Percentiles rank a stretch among this genome's conserved stretches.
Conservation (phyloP, 768 basidiomycete genomes). For the Coprinopsis sp. region DNA sequence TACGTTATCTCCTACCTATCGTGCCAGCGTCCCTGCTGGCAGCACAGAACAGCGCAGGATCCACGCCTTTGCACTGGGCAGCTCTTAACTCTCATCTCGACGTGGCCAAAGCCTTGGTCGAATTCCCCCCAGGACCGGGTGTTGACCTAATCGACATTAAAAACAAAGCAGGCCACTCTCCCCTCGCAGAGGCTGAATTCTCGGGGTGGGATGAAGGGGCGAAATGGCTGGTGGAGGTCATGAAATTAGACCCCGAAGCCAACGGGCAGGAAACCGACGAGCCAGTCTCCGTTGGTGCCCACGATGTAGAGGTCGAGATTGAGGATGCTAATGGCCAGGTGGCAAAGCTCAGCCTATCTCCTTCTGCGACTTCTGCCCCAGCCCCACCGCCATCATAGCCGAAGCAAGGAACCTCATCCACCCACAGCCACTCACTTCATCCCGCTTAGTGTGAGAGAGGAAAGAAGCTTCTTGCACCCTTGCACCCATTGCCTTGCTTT, state of each 20-base stretch:
- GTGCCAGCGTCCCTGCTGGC: slow-evolving; percentile 51
- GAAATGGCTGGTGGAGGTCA: slow-evolving; percentile 75
- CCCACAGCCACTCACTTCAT: too few relatives aligned
- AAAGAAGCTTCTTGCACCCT: too few relatives aligned
- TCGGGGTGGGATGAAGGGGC: slow-evolving; percentile 83
- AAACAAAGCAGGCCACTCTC: slow-evolving; percentile 66
- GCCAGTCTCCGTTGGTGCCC: slow-evolving; percentile 34
- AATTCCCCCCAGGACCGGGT: slow-evolving; percentile 54
- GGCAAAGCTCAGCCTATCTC: slow-evolving; percentile 59
- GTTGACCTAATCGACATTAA: slow-evolving; percentile 69
- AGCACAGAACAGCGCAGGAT: slow-evolving; percentile 63
- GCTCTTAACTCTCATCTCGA: slow-evolving; percentile 75
- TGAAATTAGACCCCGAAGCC: slow-evolving; percentile 58
- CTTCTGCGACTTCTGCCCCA: slow-evolving; percentile 10
- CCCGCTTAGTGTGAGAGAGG: too few relatives aligned
- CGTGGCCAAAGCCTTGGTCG: slow-evolving; percentile 55
- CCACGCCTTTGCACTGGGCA: slow-evolving; percentile 91
- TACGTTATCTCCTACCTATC: slow-evolving; percentile 68
- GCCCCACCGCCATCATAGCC: not conserved
- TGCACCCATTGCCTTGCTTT: too few relatives aligned
- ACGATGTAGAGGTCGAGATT: slow-evolving; percentile 62
- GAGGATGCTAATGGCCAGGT: slow-evolving; percentile 67
- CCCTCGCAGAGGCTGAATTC: slow-evolving; percentile 78
- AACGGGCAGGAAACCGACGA: slow-evolving; percentile 31
- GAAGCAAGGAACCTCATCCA: too few relatives aligned